phyloP scores from a whole-genome alignment of 2,329 filamentous ascomycete genomes.

The Epicoccum sorghinum region DNA sequence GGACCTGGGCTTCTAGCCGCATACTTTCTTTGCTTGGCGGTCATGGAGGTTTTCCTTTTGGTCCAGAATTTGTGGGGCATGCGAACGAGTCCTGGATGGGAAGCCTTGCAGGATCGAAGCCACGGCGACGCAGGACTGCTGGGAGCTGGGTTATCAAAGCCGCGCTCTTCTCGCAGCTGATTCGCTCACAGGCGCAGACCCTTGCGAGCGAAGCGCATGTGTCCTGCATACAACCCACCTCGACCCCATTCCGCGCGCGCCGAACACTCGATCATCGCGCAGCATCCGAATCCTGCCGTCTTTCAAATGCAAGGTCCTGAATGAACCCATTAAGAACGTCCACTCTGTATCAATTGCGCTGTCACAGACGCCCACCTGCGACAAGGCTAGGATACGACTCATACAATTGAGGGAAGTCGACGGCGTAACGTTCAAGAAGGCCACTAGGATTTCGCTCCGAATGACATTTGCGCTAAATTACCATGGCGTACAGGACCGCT shows the following conservation, averaged over 20 bases:
- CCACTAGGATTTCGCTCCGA: constrained; percentile 9
- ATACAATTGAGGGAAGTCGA: background rate
- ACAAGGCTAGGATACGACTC: no score
- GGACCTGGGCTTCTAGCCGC: background rate
- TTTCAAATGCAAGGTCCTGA: background rate
- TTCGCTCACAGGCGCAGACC: constrained; percentile 7
- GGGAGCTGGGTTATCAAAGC: constrained; percentile 1
- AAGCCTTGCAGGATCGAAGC: constrained; percentile 10
- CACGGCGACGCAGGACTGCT: constrained; percentile 1
- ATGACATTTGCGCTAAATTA: background rate
- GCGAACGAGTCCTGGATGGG: constrained; percentile 15
- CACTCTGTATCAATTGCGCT: background rate
- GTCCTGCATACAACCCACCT: constrained; percentile 2
- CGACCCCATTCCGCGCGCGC: constrained; percentile 3
- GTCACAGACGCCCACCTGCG: no score
- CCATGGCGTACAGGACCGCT: constrained; percentile 2
- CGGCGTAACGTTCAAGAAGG: background rate
- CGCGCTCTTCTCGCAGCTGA: background rate
- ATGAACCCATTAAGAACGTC: background rate
- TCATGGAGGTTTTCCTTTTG: background rate
- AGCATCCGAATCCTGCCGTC: constrained; percentile 7
- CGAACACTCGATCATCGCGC: constrained; percentile 6
- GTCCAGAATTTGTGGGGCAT: constrained; percentile 9
- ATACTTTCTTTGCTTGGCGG: background rate
- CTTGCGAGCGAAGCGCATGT: constrained; percentile 10